These are phyloP conservation scores for Gloeopeniophorella convolvens DNA, from an alignment of 768 basidiomycete genomes.

Conservation along the genomic window DNA sequence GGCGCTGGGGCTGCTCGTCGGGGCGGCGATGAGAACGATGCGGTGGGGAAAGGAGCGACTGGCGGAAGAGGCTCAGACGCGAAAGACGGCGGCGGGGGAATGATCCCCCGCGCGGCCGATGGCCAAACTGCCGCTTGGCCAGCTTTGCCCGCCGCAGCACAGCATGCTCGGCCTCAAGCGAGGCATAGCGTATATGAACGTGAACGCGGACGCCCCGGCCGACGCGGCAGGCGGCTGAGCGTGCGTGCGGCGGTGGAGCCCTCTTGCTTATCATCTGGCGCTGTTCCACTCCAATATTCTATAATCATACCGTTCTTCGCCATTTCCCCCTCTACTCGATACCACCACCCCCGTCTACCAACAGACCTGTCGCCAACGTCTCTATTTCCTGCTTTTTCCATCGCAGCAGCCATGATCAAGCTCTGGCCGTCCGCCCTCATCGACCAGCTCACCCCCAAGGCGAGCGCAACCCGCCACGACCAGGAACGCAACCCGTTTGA, in stretches of 20 bases:
- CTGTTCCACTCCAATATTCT: too few relatives aligned
- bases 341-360: too few relatives aligned
- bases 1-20: constrained; percentile 52
- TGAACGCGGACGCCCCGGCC: too few relatives aligned
- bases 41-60: constrained; percentile 27
- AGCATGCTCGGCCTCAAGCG: too few relatives aligned
- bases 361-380: not conserved
- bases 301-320: too few relatives aligned
- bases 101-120: constrained; percentile 14
- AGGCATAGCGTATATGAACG: too few relatives aligned
- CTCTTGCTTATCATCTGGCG: too few relatives aligned
- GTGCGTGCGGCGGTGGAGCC: too few relatives aligned
- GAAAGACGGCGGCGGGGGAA: constrained; percentile 23
- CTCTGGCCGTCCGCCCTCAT: constrained; percentile 50
- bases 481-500: constrained; percentile 29
- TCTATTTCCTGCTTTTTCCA: constrained; percentile 4
- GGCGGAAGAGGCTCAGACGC: constrained; percentile 23
- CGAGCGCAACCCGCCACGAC: constrained; percentile 25
- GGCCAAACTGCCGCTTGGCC: constrained; percentile 9
- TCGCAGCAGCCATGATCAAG: constrained; percentile 47
- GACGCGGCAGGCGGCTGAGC: too few relatives aligned
- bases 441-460: constrained; percentile 53
- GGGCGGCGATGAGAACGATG: constrained; percentile 42
- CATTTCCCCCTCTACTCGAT: too few relatives aligned
- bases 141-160: too few relatives aligned